phyloP scores from a whole-genome alignment of 2,329 filamentous ascomycete genomes.

The Xylariomycetidae sp. region DNA sequence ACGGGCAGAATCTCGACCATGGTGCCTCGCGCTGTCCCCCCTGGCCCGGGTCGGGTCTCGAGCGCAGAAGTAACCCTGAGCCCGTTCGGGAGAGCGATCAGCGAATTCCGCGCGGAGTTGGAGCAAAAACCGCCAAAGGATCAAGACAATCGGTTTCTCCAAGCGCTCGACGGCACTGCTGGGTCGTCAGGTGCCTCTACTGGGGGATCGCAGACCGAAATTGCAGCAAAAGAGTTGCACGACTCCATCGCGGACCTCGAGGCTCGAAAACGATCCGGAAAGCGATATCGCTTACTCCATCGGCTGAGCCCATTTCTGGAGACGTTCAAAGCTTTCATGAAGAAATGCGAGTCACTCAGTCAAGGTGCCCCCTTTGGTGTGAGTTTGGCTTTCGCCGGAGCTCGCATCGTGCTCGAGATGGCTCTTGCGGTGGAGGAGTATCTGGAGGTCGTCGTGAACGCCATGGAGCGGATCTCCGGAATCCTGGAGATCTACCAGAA shows the following conservation, averaged over 20 bases:
- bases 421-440: conserved; percentile 6
- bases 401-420: conserved; percentile 8
- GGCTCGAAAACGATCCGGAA: conserved; percentile 3
- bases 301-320: conserved; percentile 7
- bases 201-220: conserved; percentile 4
- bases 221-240: conserved; percentile 6
- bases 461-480: conserved; percentile 6
- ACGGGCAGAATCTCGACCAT: too few species aligned
- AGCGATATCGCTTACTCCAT: conserved; percentile 4
- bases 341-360: conserved; percentile 5
- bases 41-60: too few species aligned
- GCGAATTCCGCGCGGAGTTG: conserved; percentile 5
- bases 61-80: not conserved
- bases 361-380: conserved; percentile 7
- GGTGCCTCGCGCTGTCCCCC: not conserved
- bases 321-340: conserved; percentile 4
- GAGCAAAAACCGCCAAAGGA: conserved; percentile 7
- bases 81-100: conserved; percentile 5
- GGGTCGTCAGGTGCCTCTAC: not conserved
- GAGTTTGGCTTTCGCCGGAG: conserved; percentile 6
- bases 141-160: conserved; percentile 5
- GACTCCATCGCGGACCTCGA: conserved; percentile 4
- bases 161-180: conserved; percentile 2
- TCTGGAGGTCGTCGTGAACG: conserved; percentile 6
- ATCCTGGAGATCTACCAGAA: conserved; percentile 7